A percentile compares a stretch with the other conserved stretches of the same genome.
These are phyloP conservation scores for Pseudocercospora fijiensis DNA, from an alignment of 2,329 filamentous ascomycete species.

Conservation along the genomic window DNA sequence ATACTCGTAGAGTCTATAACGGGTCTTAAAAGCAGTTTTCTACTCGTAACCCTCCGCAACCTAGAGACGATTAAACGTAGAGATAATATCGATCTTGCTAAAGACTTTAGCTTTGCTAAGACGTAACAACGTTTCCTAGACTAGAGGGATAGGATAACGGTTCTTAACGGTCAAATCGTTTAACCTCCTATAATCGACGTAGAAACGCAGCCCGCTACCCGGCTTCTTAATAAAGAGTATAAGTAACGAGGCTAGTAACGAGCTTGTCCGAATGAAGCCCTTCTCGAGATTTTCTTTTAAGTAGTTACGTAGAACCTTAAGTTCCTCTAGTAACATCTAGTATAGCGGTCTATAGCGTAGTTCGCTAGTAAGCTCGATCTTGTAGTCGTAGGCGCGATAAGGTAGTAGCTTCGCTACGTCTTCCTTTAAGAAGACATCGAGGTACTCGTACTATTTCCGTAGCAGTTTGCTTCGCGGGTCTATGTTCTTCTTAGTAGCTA, in stretches of 20 bases:
- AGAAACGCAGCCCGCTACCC: background rate
- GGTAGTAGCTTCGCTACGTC: background rate
- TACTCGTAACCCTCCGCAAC: background rate
- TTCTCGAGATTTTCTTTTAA: too few relatives aligned
- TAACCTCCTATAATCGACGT: background rate
- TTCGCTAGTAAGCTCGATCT: background rate
- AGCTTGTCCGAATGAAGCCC: background rate
- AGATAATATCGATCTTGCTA: too few relatives aligned
- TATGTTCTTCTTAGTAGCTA: too few relatives aligned
- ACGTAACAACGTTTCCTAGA: background rate
- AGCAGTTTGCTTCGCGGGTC: too few relatives aligned
- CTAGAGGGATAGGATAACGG: background rate
- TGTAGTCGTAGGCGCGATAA: background rate
- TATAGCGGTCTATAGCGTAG: background rate
- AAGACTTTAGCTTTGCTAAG: background rate
- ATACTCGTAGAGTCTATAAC: slow-evolving; percentile 31
- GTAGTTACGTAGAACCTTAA: background rate
- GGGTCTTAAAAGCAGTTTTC: slow-evolving; percentile 26
- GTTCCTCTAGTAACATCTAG: background rate
- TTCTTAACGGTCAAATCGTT: background rate
- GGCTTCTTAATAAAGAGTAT: background rate
- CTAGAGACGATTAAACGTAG: background rate
- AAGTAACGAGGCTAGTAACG: background rate
- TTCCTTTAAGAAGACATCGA: too few relatives aligned
- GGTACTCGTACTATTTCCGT: too few relatives aligned